A percentile compares a stretch with the other conserved stretches of the same genome.
Conservation (phyloP, 2,329 filamentous ascomycete genomes). For the Cyanodermella asteris region DNA sequence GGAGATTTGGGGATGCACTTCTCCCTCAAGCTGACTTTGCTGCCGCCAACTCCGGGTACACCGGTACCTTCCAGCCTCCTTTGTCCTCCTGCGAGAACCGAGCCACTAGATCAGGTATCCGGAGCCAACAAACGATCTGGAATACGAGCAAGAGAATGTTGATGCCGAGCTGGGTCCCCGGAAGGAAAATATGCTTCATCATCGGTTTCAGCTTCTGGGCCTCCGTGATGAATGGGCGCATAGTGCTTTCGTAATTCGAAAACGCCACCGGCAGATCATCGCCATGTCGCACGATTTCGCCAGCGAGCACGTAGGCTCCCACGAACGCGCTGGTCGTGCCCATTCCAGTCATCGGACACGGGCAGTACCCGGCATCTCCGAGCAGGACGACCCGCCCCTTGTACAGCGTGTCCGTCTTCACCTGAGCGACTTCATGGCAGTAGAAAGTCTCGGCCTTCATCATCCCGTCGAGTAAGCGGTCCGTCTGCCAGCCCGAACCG, state of each 20-base stretch:
- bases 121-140: too few species aligned
- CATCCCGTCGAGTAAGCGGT: slow-evolving; percentile 10
- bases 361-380: slow-evolving; percentile 19
- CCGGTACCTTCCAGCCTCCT: too few species aligned
- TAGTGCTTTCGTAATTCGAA: slow-evolving; percentile 14
- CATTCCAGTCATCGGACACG: slow-evolving; percentile 13
- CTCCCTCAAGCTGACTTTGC: too few species aligned
- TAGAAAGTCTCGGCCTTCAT: slow-evolving; percentile 16
- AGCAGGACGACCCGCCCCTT: slow-evolving; percentile 17
- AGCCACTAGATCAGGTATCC: too few species aligned
- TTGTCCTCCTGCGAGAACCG: too few species aligned
- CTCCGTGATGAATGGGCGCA: slow-evolving; percentile 5
- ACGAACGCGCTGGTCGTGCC: slow-evolving; percentile 16
- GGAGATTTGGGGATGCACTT: too few species aligned
- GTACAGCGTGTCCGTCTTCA: slow-evolving; percentile 13
- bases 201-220: slow-evolving; percentile 5
- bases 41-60: too few species aligned
- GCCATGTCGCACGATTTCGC: slow-evolving; percentile 16
- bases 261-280: slow-evolving; percentile 15
- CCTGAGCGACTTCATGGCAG: slow-evolving; percentile 15
- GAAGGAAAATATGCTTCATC: slow-evolving; percentile 3
- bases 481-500: slow-evolving; percentile 5
- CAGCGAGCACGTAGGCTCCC: slow-evolving; percentile 33
- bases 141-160: too few species aligned
- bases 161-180: not conserved